Evolutionary conservation across 2,329 filamentous ascomycete species (phyloP).

Genomic region (Trichoderma sp.): DNA sequence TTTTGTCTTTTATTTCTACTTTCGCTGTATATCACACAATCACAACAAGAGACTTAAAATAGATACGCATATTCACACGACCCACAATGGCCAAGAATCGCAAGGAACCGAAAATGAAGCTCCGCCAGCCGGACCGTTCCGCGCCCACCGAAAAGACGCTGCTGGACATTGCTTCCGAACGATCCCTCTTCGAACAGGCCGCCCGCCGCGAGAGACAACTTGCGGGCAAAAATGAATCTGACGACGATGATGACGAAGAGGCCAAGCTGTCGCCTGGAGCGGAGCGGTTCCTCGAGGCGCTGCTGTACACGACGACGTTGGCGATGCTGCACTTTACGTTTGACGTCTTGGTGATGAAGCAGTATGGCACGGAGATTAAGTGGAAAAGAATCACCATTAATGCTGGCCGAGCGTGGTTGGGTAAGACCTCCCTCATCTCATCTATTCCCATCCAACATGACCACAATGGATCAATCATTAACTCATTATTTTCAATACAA

Average conservation of each 20-base stretch:
- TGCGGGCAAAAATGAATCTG: conserved; percentile 21
- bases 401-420: conserved; percentile 52
- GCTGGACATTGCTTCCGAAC: conserved; percentile 70
- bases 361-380: conserved; percentile 68
- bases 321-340: conserved; percentile 75
- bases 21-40: fast-evolving
- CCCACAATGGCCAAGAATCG: conserved; percentile 50
- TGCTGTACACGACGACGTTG: conserved; percentile 63
- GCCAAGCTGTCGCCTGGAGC: conserved; percentile 44
- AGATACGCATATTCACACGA: not conserved
- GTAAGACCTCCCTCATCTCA: conserved; percentile 42
- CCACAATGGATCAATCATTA: not conserved
- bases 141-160: conserved; percentile 65
- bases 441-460: not conserved
- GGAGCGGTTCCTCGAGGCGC: conserved; percentile 56
- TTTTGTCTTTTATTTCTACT: not conserved
- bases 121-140: conserved; percentile 69
- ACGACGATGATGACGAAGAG: conserved; percentile 34
- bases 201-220: conserved; percentile 40
- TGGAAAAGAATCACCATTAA: conserved; percentile 59
- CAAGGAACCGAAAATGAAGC: conserved; percentile 55
- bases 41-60: not conserved
- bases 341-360: conserved; percentile 76
- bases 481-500: not conserved
- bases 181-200: conserved; percentile 57